Evolutionary conservation across 2,329 filamentous ascomycete species (phyloP).

Genomic region (Xylariaceae sp.): DNA sequence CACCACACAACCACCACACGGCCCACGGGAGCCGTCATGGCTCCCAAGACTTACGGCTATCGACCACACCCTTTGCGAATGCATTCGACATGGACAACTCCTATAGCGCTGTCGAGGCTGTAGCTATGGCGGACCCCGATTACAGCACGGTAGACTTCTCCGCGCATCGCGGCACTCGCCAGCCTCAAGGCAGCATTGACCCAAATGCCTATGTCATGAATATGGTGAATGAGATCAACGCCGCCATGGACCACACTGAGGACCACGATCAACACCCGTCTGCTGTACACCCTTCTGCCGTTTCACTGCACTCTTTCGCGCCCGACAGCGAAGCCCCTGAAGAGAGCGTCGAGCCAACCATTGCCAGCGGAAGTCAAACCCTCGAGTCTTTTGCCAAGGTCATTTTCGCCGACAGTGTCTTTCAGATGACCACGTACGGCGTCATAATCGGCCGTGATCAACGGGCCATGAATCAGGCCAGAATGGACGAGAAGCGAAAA

Average conservation of each 20-base stretch:
- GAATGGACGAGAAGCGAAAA: slow-evolving; percentile 46
- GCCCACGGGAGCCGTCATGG: no score
- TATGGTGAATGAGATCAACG: slow-evolving; percentile 19
- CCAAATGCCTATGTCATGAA: slow-evolving; percentile 31
- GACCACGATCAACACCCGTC: slow-evolving; percentile 25
- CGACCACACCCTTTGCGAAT: slow-evolving; percentile 2
- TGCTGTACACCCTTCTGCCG: slow-evolving; percentile 31
- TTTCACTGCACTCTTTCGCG: slow-evolving; percentile 30
- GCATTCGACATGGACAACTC: slow-evolving; percentile 12
- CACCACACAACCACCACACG: slow-evolving; percentile 5
- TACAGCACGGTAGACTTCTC: slow-evolving; percentile 21
- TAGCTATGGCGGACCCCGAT: slow-evolving; percentile 32
- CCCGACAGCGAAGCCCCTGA: slow-evolving; percentile 30
- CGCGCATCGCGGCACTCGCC: slow-evolving; percentile 19
- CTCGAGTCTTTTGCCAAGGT: slow-evolving; percentile 58
- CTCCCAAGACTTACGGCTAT: neutral
- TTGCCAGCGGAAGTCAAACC: slow-evolving; percentile 35
- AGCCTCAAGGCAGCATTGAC: slow-evolving; percentile 28
- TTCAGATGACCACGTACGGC: slow-evolving; percentile 72
- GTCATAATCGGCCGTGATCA: slow-evolving; percentile 71
- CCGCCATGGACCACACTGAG: slow-evolving; percentile 8
- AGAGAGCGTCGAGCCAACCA: slow-evolving; percentile 31
- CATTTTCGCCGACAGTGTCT: slow-evolving; percentile 70
- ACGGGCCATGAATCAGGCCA: slow-evolving; percentile 52
- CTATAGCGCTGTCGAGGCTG: slow-evolving; percentile 26